These are phyloP conservation scores for Aspergillus mulundensis DNA, from an alignment of 495 filamentous ascomycete genomes.

Conservation along the genomic window DNA sequence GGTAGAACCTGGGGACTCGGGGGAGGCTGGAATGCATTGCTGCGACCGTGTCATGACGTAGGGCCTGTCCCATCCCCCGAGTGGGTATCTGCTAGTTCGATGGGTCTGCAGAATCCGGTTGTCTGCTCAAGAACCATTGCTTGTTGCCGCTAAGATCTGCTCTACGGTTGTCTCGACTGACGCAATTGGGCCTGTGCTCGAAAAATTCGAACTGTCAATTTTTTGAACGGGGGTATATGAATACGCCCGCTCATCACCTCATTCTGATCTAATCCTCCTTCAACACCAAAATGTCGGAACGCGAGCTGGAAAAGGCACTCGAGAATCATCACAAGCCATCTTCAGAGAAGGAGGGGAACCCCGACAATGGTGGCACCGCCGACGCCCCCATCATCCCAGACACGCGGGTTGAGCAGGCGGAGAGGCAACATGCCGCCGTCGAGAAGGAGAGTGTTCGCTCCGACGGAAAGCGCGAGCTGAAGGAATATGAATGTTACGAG, in stretches of 20 bases:
- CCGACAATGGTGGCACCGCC: background rate
- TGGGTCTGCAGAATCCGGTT: background rate
- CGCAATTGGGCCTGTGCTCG: background rate
- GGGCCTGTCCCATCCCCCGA: too few species aligned
- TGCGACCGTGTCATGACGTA: background rate
- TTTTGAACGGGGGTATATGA: background rate
- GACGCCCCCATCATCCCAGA: background rate
- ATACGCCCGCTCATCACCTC: background rate
- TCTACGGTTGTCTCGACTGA: background rate
- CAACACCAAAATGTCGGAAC: background rate
- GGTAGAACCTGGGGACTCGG: too few species aligned
- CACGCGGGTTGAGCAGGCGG: background rate
- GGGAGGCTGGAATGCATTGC: too few species aligned
- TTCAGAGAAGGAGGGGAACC: background rate
- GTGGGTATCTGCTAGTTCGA: background rate
- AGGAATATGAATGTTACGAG: constrained; percentile 59
- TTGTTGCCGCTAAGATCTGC: background rate
- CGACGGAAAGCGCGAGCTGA: constrained; percentile 55
- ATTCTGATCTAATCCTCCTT: background rate
- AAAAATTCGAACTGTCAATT: background rate
- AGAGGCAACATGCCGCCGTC: background rate
- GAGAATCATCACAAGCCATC: background rate
- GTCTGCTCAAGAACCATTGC: background rate
- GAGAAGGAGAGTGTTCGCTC: constrained; percentile 9
- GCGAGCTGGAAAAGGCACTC: background rate